These are phyloP conservation scores for Mimosa pudica DNA, from an alignment of 306 rosid genomes.

Conservation along the genomic window DNA sequence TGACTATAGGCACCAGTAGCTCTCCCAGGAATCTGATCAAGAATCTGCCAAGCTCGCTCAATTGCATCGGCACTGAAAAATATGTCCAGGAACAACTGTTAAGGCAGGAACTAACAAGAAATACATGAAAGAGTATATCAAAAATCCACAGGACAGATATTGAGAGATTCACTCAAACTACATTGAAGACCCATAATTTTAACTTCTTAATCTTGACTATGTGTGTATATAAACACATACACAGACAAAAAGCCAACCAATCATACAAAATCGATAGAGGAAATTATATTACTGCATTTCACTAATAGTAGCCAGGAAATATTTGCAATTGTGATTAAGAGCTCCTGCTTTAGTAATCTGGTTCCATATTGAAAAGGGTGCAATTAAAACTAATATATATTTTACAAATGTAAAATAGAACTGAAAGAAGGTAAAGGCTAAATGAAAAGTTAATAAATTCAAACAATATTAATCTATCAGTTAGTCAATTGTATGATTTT, in stretches of 20 bases:
- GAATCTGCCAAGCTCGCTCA: conserved; percentile 66
- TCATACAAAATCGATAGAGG: background rate
- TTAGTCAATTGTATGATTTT: background rate
- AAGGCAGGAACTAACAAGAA: background rate
- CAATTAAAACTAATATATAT: background rate
- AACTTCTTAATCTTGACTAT: background rate
- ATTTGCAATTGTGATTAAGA: background rate
- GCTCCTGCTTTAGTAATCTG: background rate
- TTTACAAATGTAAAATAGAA: background rate
- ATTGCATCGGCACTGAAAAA: conserved; percentile 50
- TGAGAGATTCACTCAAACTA: background rate
- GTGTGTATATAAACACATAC: background rate
- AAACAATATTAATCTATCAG: background rate
- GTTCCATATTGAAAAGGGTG: background rate
- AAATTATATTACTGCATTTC: background rate
- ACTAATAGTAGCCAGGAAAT: background rate
- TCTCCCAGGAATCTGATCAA: conserved; percentile 79
- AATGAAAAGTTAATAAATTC: background rate
- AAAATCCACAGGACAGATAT: background rate
- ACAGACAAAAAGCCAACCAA: background rate
- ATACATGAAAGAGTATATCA: background rate
- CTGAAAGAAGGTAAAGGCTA: background rate
- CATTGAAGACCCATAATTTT: background rate
- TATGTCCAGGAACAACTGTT: conserved; percentile 13
- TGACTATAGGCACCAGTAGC: conserved; percentile 83